A percentile compares a stretch with the other conserved stretches of the same genome.
phyloP scores from a whole-genome alignment of 2,329 filamentous ascomycete species.

The Colletotrichum sansevieriae region DNA sequence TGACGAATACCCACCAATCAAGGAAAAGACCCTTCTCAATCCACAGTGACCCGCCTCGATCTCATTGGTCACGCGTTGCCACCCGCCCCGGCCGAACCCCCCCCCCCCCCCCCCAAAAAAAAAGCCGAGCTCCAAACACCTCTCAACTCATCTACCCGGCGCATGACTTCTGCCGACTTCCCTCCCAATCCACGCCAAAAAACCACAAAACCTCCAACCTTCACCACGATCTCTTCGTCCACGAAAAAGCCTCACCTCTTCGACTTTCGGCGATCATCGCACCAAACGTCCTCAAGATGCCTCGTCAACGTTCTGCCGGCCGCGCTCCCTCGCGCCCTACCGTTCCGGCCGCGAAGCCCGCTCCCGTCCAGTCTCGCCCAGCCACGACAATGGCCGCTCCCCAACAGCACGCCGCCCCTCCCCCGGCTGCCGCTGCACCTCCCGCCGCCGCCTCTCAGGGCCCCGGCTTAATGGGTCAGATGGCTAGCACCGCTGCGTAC shows the following conservation, averaged over 20 bases:
- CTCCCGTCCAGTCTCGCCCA: constrained; percentile 75
- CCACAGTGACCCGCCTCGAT: background rate
- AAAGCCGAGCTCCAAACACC: constrained; percentile 33
- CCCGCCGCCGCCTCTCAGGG: constrained; percentile 70
- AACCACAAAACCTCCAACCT: constrained; percentile 47
- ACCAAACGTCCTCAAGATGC: constrained; percentile 65
- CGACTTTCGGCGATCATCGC: background rate
- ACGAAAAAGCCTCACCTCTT: background rate
- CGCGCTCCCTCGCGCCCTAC: constrained; percentile 74
- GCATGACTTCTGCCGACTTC: constrained; percentile 40
- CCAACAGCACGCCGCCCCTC: constrained; percentile 54
- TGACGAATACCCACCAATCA: background rate
- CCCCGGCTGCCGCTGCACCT: constrained; percentile 61
- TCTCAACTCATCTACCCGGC: constrained; percentile 16
- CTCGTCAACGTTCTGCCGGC: constrained; percentile 81
- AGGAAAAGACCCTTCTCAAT: constrained; percentile 16
- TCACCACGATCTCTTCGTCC: constrained; percentile 12
- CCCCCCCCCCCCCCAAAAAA: background rate
- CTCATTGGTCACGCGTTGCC: constrained; percentile 36
- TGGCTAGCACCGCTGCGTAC: constrained; percentile 98
- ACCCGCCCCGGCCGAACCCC: constrained; percentile 22
- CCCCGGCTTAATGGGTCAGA: constrained; percentile 92
- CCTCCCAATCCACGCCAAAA: constrained; percentile 45
- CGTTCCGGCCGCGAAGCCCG: constrained; percentile 68
- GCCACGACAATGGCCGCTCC: constrained; percentile 75